Evolutionary conservation across 495 filamentous ascomycete genomes (phyloP), one percentile per base, ranked within the genome.

Genomic region (Aspergillus avenaceus): DNA sequence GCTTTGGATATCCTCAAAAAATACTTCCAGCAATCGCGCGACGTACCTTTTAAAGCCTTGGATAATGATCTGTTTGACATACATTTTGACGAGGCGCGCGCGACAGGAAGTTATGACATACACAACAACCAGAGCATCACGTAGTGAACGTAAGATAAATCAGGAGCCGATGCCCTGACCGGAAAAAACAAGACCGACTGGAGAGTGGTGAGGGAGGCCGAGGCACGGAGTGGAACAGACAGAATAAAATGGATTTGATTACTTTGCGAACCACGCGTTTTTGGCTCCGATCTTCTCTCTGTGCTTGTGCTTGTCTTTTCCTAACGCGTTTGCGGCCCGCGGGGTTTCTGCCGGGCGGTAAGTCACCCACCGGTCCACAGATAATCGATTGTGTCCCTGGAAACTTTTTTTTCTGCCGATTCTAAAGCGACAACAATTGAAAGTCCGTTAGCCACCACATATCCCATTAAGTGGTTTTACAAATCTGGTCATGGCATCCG

Each of bases 11-110:
- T n/a, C 12, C 7, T 7, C 14, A 8, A 38, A 5, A 38, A n/a
- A 38, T 38, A 38, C 22, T 19, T 19, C 22, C 8, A 46, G 45
- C 7, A n/a, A 12, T 14, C 40, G 47, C 40, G 41, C 22, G 45
- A 56, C 73, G 48, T 69, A 96, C 92, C 92, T 96, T 75, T 97
- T 97, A 75, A 99, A 99, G 80, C 93, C 93, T 63, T 99, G 93
- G 62, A 99, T 97, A 71, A 97, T 99, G 64, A 99, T 96, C 76
- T 99, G 93, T 70, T 97, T 97, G 81, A 99, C 97, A 74, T 95
- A 90, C 90, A 97, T 96, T 65, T 70, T 82, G 72, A 59, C 50
- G 54, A 58, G 53, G 64, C 47, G 57, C 60, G 63, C 63, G 64
- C 55, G 63, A 69, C 61, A 59, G 45, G 46, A 49, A 52, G 65